Percentiles rank a stretch among this genome's conserved stretches.
phyloP scores from a whole-genome alignment of 345 rosid genomes.

The Hibiscus trionum region DNA sequence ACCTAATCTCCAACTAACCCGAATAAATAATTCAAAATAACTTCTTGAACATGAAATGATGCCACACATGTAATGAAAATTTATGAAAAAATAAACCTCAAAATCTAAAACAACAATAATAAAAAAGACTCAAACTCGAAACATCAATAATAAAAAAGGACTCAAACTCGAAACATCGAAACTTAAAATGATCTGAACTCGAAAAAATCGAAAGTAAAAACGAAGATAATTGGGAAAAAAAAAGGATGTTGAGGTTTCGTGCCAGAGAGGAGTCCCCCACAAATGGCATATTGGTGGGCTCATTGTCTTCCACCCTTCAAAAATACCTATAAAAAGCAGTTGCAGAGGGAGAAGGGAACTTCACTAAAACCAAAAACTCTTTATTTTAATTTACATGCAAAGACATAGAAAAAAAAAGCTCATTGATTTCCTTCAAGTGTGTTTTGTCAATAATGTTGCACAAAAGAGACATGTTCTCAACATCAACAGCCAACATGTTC shows the following conservation, averaged over 20 bases:
- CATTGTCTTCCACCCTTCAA: background rate
- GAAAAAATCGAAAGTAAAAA: background rate
- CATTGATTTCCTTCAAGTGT: background rate
- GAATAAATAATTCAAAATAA: no score
- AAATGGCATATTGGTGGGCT: background rate
- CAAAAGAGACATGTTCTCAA: background rate
- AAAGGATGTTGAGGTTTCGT: background rate
- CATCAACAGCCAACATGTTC: background rate
- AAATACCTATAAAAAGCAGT: constrained; percentile 18
- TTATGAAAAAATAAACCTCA: no score
- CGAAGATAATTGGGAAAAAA: background rate
- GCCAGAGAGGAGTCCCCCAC: background rate
- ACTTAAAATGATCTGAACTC: no score
- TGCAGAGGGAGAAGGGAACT: background rate
- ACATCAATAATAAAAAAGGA: no score
- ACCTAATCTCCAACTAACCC: no score
- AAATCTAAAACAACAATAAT: no score
- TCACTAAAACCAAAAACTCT: constrained; percentile 7
- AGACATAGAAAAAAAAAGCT: background rate
- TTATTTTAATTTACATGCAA: background rate
- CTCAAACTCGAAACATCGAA: no score
- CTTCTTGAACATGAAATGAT: background rate
- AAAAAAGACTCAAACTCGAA: no score
- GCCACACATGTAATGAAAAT: no score
- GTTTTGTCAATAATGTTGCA: background rate